Conservation (phyloP, 768 basidiomycete species). For the Daedaleopsis nitida region DNA sequence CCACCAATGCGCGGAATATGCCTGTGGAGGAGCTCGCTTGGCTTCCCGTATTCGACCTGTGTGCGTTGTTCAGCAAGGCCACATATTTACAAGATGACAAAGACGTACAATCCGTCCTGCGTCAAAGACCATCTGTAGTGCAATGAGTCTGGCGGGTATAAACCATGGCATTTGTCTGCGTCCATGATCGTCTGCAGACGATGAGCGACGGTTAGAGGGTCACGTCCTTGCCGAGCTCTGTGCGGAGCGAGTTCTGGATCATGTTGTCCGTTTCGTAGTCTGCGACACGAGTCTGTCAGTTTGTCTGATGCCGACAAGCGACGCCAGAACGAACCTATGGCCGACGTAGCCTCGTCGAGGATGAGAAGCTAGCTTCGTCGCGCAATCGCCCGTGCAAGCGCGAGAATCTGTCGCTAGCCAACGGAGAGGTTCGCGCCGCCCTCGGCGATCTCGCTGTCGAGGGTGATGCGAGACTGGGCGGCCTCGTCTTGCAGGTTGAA, state of each 20-base stretch:
- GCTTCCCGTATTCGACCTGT: slow-evolving; percentile 37
- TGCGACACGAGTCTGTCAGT: neutral
- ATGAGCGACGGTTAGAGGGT: slow-evolving; percentile 54
- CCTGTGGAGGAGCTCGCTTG: slow-evolving; percentile 44
- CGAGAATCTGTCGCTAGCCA: slow-evolving; percentile 56
- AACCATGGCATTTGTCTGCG: slow-evolving; percentile 43
- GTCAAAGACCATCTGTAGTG: slow-evolving; percentile 44
- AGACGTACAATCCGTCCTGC: slow-evolving; percentile 41
- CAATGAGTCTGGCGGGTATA: neutral
- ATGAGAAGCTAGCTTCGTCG: slow-evolving; percentile 46
- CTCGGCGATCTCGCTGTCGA: slow-evolving; percentile 32
- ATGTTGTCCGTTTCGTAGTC: slow-evolving; percentile 48
- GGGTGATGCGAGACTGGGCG: slow-evolving; percentile 32
- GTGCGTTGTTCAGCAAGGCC: neutral
- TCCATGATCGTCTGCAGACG: slow-evolving; percentile 49
- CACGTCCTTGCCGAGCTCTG: slow-evolving; percentile 38
- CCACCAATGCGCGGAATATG: slow-evolving; percentile 38
- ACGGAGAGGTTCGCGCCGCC: slow-evolving; percentile 47
- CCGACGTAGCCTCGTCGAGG: slow-evolving; percentile 43
- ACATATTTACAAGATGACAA: slow-evolving; percentile 4
- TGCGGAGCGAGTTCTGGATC: slow-evolving; percentile 46
- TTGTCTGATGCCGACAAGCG: no score
- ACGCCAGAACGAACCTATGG: slow-evolving; percentile 21
- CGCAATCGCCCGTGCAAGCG: slow-evolving; percentile 46
- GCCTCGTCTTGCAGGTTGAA: slow-evolving; percentile 28